A percentile compares a stretch with the other conserved stretches of the same genome.
Evolutionary conservation across 345 rosid species (phyloP).

Genomic region (Euclidium syriacum): DNA sequence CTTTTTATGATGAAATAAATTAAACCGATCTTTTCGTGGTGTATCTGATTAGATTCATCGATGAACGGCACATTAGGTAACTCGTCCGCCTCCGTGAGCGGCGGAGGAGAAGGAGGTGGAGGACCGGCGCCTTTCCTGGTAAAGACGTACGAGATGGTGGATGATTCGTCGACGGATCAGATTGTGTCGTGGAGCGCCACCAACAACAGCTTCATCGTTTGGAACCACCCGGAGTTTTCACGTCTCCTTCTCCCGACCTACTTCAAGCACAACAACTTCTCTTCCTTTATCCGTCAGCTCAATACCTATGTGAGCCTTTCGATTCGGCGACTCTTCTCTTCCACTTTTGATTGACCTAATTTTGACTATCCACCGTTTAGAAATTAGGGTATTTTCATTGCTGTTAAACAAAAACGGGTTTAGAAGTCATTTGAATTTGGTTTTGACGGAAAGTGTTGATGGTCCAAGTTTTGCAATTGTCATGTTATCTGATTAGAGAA

Average conservation of each 20-base stretch:
- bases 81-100: conserved; percentile 20
- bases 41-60: conserved; percentile 2
- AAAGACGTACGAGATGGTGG: conserved; percentile 93
- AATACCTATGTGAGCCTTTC: conserved; percentile 58
- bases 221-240: conserved; percentile 90
- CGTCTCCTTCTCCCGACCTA: conserved; percentile 70
- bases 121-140: conserved; percentile 81
- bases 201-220: conserved; percentile 77
- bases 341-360: conserved; percentile 13
- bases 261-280: conserved; percentile 95
- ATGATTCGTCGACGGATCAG: conserved; percentile 67
- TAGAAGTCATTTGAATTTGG: background rate
- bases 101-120: conserved; percentile 47
- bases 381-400: background rate
- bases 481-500: background rate
- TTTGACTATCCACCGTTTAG: background rate
- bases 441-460: background rate
- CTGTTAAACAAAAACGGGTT: too few relatives aligned
- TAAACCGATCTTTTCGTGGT: too few relatives aligned
- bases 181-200: conserved; percentile 79
- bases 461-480: background rate
- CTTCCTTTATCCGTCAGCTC: conserved; percentile 79
- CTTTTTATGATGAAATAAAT: too few relatives aligned
- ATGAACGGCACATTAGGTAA: conserved; percentile 27
- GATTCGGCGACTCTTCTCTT: background rate